Percentiles rank a stretch among this genome's conserved stretches.
Conservation (phyloP, 2,329 filamentous ascomycete species). For the Aureobasidium leucospermi region DNA sequence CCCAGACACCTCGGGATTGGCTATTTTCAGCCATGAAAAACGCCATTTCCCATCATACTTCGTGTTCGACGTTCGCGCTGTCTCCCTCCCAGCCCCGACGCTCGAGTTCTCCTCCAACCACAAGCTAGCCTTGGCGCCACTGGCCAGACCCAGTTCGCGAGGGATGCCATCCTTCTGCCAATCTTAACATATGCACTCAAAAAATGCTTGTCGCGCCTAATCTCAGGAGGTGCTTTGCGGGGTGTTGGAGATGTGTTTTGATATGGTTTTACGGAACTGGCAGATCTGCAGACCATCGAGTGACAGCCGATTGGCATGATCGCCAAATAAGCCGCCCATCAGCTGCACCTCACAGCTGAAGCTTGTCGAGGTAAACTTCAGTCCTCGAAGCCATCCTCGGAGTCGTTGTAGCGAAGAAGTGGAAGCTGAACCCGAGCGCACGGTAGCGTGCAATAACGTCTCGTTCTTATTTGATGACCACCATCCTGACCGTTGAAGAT, state of each 20-base stretch:
- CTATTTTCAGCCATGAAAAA: slow-evolving; percentile 1
- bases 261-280: not conserved
- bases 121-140: not conserved
- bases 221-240: not conserved
- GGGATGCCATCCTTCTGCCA: not conserved
- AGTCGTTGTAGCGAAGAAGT: slow-evolving; percentile 5
- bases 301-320: not conserved
- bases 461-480: slow-evolving; percentile 8
- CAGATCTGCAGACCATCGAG: not conserved
- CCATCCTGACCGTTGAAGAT: not conserved
- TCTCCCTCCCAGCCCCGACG: not conserved
- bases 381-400: slow-evolving; percentile 1
- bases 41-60: slow-evolving; percentile 2
- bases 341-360: not conserved
- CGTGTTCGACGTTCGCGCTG: not conserved
- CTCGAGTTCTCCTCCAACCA: not conserved
- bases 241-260: not conserved
- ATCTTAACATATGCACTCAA: not conserved
- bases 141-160: not conserved
- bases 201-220: slow-evolving; percentile 2
- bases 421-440: slow-evolving; percentile 5
- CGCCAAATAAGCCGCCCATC: not conserved
- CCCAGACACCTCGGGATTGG: not conserved
- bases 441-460: slow-evolving; percentile 8
- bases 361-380: not conserved